Evolutionary conservation across 305 asterid genomes (phyloP).

Genomic region (Plantago coronopus): DNA sequence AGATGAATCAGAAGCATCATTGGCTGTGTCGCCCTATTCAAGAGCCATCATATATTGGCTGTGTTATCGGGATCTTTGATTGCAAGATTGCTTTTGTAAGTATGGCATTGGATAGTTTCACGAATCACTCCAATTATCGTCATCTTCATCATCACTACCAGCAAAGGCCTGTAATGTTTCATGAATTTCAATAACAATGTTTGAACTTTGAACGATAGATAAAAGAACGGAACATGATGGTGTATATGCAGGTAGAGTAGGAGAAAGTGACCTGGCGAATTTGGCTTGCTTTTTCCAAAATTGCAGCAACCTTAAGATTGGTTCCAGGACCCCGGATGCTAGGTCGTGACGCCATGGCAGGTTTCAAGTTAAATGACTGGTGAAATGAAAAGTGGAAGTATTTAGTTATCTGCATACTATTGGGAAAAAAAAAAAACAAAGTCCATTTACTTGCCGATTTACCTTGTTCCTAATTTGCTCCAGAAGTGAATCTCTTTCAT

Average conservation of each 20-base stretch:
- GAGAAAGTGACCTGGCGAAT: constrained; percentile 73
- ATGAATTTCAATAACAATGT: constrained; percentile 19
- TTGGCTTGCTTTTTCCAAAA: constrained; percentile 87
- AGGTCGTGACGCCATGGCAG: constrained; percentile 65
- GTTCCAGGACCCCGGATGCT: constrained; percentile 70
- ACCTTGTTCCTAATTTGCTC: constrained; percentile 92
- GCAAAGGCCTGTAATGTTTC: constrained; percentile 64
- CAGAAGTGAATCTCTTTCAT: constrained; percentile 70
- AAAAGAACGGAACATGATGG: background rate
- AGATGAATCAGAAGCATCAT: constrained; percentile 7
- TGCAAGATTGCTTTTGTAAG: constrained; percentile 2
- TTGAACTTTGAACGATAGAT: constrained; percentile 1
- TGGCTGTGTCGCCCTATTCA: constrained; percentile 9
- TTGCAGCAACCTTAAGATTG: constrained; percentile 79
- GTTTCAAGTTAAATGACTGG: constrained; percentile 93
- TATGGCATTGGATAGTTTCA: constrained; percentile 25
- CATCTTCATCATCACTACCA: constrained; percentile 93
- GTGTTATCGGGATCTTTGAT: constrained; percentile 4
- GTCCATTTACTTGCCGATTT: constrained; percentile 18
- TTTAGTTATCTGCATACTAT: constrained; percentile 27
- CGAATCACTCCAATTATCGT: constrained; percentile 78
- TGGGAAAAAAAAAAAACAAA: constrained; percentile 14
- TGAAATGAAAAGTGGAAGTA: constrained; percentile 19
- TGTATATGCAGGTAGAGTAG: constrained; percentile 11
- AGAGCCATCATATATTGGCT: constrained; percentile 15